Evolutionary conservation across 2,329 filamentous ascomycete genomes (phyloP), one percentile per base, ranked within the genome.

Genomic region (Arthrobotrys musiformis): DNA sequence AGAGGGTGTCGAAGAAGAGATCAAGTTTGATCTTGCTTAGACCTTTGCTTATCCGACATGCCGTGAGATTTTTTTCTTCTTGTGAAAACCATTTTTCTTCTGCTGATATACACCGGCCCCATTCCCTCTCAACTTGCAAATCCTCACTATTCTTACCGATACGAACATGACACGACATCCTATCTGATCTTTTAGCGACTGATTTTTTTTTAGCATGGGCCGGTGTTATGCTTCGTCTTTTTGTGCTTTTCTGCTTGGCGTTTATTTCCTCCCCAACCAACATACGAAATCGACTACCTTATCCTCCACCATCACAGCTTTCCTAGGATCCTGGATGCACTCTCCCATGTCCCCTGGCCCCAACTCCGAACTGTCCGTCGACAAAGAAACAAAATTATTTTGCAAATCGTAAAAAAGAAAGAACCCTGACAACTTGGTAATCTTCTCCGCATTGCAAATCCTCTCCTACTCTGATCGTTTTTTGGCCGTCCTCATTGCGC

Each of bases 11-110:
- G 60, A 54, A 24, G 73, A 77, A 37, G 72, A 76, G 48, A 70
- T 76, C 15, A 61, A 66, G 22, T 76, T 76, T 37, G 72, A 76
- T 35, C 72, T 69, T 30, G 68, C 72, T 24, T 69, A 58, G 33
- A 11, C 28, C n/a, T n/a, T n/a, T n/a, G n/a, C n/a, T n/a, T n/a
- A n/a, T n/a, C n/a, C n/a, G n/a, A n/a, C n/a, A n/a, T n/a, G n/a
- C n/a, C n/a, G n/a, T n/a, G n/a, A n/a, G n/a, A n/a, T n/a, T n/a
- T n/a, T n/a, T n/a, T n/a, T n/a, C n/a, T n/a, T n/a, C n/a, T 26
- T 7, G 24, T 30, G 26, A 28, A 17, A 15, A n/a, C n/a, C n/a
- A n/a, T 17, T 17, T 26, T 17, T 30, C n/a, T 52, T 8, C n/a
- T n/a, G n/a, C 42, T 35, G 1, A 11, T 8, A 22, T n/a, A 35